These are phyloP conservation scores for Beauveria medogensis DNA, from an alignment of 2,329 filamentous ascomycete species.

Conservation along the genomic window DNA sequence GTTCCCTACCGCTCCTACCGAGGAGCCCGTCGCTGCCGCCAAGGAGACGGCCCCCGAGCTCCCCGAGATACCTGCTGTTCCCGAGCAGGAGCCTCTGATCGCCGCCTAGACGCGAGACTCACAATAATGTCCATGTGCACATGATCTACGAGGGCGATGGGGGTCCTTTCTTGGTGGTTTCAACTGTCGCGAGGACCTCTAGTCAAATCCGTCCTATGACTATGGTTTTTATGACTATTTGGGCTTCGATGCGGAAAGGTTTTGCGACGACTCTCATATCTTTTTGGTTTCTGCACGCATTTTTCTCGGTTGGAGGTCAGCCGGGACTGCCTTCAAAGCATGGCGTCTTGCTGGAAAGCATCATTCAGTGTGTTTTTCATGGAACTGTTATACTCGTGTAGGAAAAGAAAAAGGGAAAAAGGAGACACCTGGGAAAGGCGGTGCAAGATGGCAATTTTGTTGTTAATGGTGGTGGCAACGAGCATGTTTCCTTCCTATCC, in stretches of 20 bases:
- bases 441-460: conserved; percentile 5
- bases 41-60: conserved; percentile 15
- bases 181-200: not conserved
- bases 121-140: conserved; percentile 11
- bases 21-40: conserved; percentile 23
- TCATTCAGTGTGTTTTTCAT: conserved; percentile 9
- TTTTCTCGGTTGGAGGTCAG: conserved; percentile 10
- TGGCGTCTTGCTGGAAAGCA: conserved; percentile 11
- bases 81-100: conserved; percentile 20
- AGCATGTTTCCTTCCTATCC: conserved; percentile 4
- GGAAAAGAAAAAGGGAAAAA: conserved; percentile 7
- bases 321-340: conserved; percentile 10
- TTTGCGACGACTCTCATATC: conserved; percentile 6
- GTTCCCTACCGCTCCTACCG: conserved; percentile 30
- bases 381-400: conserved; percentile 9
- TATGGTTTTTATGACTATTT: conserved; percentile 11
- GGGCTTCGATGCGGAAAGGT: conserved; percentile 8
- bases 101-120: conserved; percentile 14
- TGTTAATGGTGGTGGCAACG: conserved; percentile 9
- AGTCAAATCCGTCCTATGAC: conserved; percentile 8
- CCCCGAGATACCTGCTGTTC: conserved; percentile 18
- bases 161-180: not conserved
- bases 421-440: not conserved
- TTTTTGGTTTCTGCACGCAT: conserved; percentile 10
- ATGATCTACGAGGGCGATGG: conserved; percentile 5